Conservation (phyloP, 2,329 filamentous ascomycete species). For the Aspergillus amoenus region DNA sequence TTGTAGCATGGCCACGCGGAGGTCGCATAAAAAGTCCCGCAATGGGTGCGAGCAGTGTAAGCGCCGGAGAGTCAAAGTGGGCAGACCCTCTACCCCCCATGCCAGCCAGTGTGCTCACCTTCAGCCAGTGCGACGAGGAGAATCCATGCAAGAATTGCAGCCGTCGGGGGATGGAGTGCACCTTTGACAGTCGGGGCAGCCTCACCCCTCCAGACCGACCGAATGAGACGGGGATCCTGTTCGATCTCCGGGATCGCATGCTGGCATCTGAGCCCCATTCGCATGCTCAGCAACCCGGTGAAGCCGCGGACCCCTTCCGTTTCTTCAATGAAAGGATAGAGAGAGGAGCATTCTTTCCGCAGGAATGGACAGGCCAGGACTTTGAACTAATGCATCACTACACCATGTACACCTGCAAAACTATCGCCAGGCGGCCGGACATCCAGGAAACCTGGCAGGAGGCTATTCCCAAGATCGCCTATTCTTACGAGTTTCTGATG, state of each 20-base stretch:
- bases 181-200: neutral
- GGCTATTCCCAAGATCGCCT: neutral
- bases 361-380: constrained; percentile 13
- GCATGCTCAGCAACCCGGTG: too few species aligned
- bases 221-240: constrained; percentile 6
- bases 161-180: constrained; percentile 23
- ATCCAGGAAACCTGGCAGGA: constrained; percentile 1
- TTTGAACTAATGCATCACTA: constrained; percentile 44
- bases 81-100: neutral
- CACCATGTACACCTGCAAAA: constrained; percentile 34
- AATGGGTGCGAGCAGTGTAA: constrained; percentile 8
- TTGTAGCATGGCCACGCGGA: neutral
- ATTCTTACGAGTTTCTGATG: constrained; percentile 2
- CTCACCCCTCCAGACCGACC: constrained; percentile 1
- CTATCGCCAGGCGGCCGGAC: constrained; percentile 13
- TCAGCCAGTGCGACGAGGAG: constrained; percentile 25
- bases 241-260: neutral
- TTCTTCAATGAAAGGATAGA: too few species aligned
- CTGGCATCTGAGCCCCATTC: neutral
- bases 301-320: too few species aligned
- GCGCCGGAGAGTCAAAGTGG: constrained; percentile 2
- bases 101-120: too few species aligned
- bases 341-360: neutral
- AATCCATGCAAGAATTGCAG: constrained; percentile 27
- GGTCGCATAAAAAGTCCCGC: constrained; percentile 8